Evolutionary conservation across 805 yeast genomes (phyloP).

Genomic region (Yamadazyma laniorum): DNA sequence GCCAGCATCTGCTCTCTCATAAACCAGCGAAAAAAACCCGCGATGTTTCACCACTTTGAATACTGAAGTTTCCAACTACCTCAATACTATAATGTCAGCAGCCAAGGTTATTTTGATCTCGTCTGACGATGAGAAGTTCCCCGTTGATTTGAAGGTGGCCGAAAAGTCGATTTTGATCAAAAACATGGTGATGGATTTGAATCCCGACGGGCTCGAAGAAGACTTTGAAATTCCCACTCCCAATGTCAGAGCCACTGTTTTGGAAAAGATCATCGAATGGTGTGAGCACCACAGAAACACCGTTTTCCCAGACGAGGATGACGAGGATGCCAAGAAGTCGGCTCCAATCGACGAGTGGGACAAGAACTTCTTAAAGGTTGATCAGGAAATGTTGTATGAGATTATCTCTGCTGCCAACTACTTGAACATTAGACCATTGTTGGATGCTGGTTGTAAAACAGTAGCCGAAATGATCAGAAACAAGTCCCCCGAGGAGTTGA

Average conservation of each 20-base stretch:
- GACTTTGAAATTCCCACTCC: slow-evolving; percentile 86
- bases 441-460: slow-evolving; percentile 75
- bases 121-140: slow-evolving; percentile 75
- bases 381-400: slow-evolving; percentile 83
- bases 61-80: background rate
- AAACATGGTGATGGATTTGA: slow-evolving; percentile 76
- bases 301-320: slow-evolving; percentile 70
- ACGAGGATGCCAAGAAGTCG: slow-evolving; percentile 76
- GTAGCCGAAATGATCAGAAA: slow-evolving; percentile 83
- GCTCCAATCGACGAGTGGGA: slow-evolving; percentile 96
- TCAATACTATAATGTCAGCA: slow-evolving; percentile 10
- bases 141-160: slow-evolving; percentile 76
- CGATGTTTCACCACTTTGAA: too few species aligned
- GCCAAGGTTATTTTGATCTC: slow-evolving; percentile 58
- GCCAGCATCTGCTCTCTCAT: background rate
- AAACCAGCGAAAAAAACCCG: too few species aligned
- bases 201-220: slow-evolving; percentile 59
- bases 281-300: slow-evolving; percentile 89
- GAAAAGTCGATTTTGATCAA: slow-evolving; percentile 81
- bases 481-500: slow-evolving; percentile 73
- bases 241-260: slow-evolving; percentile 80
- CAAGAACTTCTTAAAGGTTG: slow-evolving; percentile 86
- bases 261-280: slow-evolving; percentile 89
- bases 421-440: slow-evolving; percentile 67
- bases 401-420: slow-evolving; percentile 76